These are phyloP conservation scores for Lentinus tigrinus DNA, from an alignment of 768 basidiomycete species.

Conservation along the genomic window DNA sequence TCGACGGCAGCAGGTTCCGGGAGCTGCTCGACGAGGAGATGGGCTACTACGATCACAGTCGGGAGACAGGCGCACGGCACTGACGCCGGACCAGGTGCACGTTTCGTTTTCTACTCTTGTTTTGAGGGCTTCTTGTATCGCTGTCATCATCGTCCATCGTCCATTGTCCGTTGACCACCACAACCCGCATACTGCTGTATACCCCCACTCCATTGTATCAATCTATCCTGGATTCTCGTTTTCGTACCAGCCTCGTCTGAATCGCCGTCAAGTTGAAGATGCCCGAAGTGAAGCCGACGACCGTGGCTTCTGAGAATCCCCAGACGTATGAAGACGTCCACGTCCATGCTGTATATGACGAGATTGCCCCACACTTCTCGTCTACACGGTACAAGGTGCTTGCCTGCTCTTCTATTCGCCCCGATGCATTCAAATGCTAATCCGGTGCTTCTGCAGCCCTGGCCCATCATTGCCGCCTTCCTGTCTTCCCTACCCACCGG, in stretches of 20 bases:
- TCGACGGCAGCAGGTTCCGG: slow-evolving; percentile 67
- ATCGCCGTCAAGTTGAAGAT: neutral
- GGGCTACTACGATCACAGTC: slow-evolving; percentile 49
- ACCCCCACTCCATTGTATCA: slow-evolving; percentile 13
- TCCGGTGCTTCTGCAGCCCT: slow-evolving; percentile 53
- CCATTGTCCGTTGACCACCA: no score
- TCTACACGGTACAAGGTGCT: slow-evolving; percentile 84
- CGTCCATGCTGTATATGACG: slow-evolving; percentile 82
- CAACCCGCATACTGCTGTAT: slow-evolving; percentile 4
- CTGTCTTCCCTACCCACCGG: slow-evolving; percentile 69
- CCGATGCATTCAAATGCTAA: neutral
- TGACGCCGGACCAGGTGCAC: neutral
- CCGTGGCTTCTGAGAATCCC: slow-evolving; percentile 42
- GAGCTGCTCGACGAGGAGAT: slow-evolving; percentile 73
- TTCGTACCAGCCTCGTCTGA: neutral
- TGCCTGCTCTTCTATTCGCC: slow-evolving; percentile 11
- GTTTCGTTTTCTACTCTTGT: slow-evolving; percentile 5
- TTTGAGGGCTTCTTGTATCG: neutral
- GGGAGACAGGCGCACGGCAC: slow-evolving; percentile 5
- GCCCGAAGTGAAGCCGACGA: slow-evolving; percentile 21
- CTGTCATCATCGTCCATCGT: neutral
- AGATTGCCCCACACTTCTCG: slow-evolving; percentile 85
- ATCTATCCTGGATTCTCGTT: neutral
- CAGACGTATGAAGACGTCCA: slow-evolving; percentile 67
- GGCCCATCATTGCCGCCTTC: slow-evolving; percentile 84